Conservation (phyloP, 2,329 filamentous ascomycete species). For the Drechslerella dactyloides region DNA sequence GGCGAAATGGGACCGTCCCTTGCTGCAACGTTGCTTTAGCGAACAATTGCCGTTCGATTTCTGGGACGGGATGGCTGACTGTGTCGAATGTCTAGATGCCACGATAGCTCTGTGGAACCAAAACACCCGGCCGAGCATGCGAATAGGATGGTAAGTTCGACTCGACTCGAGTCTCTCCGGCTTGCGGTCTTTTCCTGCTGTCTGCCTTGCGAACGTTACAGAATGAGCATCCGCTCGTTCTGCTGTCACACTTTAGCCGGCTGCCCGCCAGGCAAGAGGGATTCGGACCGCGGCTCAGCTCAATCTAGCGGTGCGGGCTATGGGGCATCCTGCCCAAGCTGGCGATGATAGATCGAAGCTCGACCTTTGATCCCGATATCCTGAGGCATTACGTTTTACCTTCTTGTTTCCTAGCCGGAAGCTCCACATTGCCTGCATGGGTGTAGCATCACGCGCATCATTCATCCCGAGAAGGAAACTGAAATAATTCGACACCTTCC, state of each 20-base stretch:
- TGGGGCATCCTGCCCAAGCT: neutral
- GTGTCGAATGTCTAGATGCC: conserved; percentile 63
- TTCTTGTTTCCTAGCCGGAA: neutral
- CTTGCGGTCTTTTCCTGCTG: conserved; percentile 19
- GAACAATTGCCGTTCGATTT: neutral
- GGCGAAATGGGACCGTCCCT: neutral
- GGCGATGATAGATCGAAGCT: neutral
- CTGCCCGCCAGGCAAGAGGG: conserved; percentile 10
- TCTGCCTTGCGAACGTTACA: conserved; percentile 29
- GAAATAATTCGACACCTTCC: conserved; percentile 21
- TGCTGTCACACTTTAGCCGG: conserved; percentile 39
- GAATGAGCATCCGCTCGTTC: neutral
- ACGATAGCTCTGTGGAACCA: conserved; percentile 67
- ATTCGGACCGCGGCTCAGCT: conserved; percentile 45
- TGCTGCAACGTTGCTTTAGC: neutral
- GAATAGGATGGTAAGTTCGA: conserved; percentile 68
- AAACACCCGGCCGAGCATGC: conserved; percentile 78
- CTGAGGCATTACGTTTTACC: neutral
- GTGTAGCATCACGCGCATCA: conserved; percentile 36
- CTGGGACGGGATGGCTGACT: neutral
- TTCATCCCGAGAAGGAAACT: conserved; percentile 24
- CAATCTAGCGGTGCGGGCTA: neutral
- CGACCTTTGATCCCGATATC: neutral
- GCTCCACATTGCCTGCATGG: neutral
- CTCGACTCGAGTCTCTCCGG: conserved; percentile 1